Evolutionary conservation across 225 moss, liverwort and hornwort genomes (phyloP).

Genomic region (Straminergon stramineum): DNA sequence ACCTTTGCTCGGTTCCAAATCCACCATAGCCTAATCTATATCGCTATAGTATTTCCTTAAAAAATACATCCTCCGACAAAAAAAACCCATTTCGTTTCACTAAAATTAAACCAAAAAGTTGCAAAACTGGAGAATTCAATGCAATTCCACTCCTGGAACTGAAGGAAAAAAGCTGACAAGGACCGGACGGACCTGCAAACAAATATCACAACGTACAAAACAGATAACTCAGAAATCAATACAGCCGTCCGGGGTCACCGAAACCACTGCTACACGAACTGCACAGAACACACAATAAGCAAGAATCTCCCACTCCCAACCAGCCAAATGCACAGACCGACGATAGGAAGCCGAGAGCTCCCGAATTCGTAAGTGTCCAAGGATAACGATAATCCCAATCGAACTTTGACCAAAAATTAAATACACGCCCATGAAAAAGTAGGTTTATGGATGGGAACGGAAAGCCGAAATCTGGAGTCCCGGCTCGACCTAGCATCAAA

Average conservation of each 20-base stretch:
- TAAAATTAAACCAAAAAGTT: neutral
- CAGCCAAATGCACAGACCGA: neutral
- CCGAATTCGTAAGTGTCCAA: neutral
- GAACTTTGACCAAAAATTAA: slow-evolving; percentile 24
- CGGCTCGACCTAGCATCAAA: slow-evolving; percentile 8
- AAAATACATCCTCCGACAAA: too few species aligned
- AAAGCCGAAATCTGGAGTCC: neutral
- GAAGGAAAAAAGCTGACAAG: too few species aligned
- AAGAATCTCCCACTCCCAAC: neutral
- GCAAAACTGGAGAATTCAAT: neutral
- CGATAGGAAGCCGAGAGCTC: neutral
- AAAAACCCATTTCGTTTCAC: neutral
- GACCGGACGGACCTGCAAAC: neutral
- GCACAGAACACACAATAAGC: neutral
- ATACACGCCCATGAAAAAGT: slow-evolving; percentile 28
- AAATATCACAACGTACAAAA: neutral
- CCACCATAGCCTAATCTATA: neutral
- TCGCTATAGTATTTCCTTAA: neutral
- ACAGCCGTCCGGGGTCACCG: too few species aligned
- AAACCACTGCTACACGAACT: too few species aligned
- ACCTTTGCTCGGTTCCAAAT: neutral
- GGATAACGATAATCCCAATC: neutral
- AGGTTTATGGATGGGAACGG: slow-evolving; percentile 13
- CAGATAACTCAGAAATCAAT: neutral
- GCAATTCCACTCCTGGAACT: neutral